Conservation (phyloP, 441 rosid genomes). For the Rhodomyrtus psidioides region DNA sequence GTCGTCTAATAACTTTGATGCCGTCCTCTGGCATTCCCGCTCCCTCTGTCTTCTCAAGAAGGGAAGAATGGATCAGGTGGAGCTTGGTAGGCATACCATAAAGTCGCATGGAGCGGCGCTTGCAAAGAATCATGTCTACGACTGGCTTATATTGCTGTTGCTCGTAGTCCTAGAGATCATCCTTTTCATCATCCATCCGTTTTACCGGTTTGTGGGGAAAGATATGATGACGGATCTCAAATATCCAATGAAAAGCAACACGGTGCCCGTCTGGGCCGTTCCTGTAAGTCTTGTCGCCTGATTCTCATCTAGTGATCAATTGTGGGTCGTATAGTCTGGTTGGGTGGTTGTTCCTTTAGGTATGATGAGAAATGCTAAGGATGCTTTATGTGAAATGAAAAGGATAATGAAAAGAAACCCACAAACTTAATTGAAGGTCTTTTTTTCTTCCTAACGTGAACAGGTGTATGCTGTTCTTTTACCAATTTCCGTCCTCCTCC, state of each 20-base stretch:
- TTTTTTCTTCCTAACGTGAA: not conserved
- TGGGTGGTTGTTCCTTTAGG: not conserved
- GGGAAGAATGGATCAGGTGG: conserved; percentile 44
- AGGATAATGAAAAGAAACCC: not conserved
- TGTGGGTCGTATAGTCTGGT: not conserved
- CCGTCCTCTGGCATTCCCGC: not conserved
- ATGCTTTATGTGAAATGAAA: not conserved
- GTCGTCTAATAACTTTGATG: not conserved
- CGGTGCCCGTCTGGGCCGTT: conserved; percentile 77
- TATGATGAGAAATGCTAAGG: not conserved
- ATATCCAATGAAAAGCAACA: conserved; percentile 66
- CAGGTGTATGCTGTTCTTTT: conserved; percentile 35
- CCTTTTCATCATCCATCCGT: conserved; percentile 53
- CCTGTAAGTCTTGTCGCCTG: conserved; percentile 43
- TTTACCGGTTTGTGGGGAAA: conserved; percentile 83
- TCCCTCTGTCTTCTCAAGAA: not conserved
- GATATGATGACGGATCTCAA: conserved; percentile 90
- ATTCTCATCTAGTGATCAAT: not conserved
- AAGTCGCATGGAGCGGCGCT: conserved; percentile 63
- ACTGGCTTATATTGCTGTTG: conserved; percentile 69
- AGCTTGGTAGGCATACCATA: conserved; percentile 51
- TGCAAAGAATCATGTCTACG: conserved; percentile 58
- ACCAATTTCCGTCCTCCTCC: not conserved
- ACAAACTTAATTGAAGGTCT: not conserved
- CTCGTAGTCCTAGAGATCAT: conserved; percentile 40